Evolutionary conservation across 2,329 filamentous ascomycete genomes (phyloP).

Genomic region (Leptosphaerulina australis): DNA sequence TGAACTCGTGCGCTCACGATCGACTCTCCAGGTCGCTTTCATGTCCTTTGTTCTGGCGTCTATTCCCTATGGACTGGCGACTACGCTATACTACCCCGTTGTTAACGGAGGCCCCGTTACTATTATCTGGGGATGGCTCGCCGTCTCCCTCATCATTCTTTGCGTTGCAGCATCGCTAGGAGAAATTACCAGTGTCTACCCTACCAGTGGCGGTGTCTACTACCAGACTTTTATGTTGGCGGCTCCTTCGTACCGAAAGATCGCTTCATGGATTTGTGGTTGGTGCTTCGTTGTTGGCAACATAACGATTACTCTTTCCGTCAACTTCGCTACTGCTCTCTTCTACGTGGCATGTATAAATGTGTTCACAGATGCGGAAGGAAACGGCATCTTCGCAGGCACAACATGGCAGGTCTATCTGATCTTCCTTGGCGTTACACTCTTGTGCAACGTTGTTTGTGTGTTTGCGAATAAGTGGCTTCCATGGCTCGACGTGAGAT

Average conservation of each 20-base stretch:
- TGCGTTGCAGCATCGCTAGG: conserved; percentile 71
- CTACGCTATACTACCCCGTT: conserved; percentile 71
- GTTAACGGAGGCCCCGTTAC: conserved; percentile 69
- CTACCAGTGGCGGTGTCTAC: conserved; percentile 79
- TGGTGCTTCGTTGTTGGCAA: conserved; percentile 81
- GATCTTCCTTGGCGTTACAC: conserved; percentile 57
- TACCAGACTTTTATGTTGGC: conserved; percentile 80
- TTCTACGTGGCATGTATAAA: conserved; percentile 63
- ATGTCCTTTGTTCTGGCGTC: conserved; percentile 79
- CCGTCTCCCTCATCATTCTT: conserved; percentile 71
- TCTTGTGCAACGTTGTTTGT: conserved; percentile 59
- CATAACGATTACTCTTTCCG: conserved; percentile 81
- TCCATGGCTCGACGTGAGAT: conserved; percentile 69
- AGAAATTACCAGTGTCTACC: conserved; percentile 77
- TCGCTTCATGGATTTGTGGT: conserved; percentile 73
- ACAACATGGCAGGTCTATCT: conserved; percentile 55
- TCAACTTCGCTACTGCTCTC: conserved; percentile 72
- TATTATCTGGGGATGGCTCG: conserved; percentile 75
- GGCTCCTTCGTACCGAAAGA: conserved; percentile 63
- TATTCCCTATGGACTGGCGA: conserved; percentile 75
- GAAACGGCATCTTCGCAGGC: conserved; percentile 54
- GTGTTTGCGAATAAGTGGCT: conserved; percentile 61
- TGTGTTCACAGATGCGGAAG: conserved; percentile 57
- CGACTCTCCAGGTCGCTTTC: conserved; percentile 72
- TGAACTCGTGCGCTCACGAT: conserved; percentile 68